Percentiles rank a stretch among this genome's conserved stretches.
Evolutionary conservation across 2,329 filamentous ascomycete species (phyloP).

Genomic region (Colletotrichum euphorbiae): DNA sequence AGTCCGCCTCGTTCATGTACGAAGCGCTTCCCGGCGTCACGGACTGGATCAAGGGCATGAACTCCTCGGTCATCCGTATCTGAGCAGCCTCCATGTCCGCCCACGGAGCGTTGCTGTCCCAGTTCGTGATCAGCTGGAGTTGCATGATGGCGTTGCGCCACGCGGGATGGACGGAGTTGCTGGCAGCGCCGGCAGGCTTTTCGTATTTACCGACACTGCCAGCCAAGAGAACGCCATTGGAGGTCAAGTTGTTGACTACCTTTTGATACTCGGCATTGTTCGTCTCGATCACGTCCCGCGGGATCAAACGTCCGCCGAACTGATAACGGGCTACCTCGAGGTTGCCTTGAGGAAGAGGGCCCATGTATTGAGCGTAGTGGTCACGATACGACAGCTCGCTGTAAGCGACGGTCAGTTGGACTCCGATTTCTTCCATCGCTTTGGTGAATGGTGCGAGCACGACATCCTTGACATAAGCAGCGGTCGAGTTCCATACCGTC

Average conservation of each 20-base stretch:
- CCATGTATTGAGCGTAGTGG: slow-evolving; percentile 51
- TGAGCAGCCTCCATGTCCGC: slow-evolving; percentile 45
- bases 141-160: slow-evolving; percentile 52
- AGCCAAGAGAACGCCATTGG: slow-evolving; percentile 47
- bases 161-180: slow-evolving; percentile 52
- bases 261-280: slow-evolving; percentile 46
- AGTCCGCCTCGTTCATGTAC: slow-evolving; percentile 66
- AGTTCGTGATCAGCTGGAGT: slow-evolving; percentile 46
- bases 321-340: slow-evolving; percentile 49
- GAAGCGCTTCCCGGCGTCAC: slow-evolving; percentile 56
- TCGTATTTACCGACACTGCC: slow-evolving; percentile 48
- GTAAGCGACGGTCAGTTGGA: slow-evolving; percentile 43
- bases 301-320: slow-evolving; percentile 52
- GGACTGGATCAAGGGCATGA: slow-evolving; percentile 47
- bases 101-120: slow-evolving; percentile 43
- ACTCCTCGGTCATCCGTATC: slow-evolving; percentile 46
- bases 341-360: slow-evolving; percentile 49
- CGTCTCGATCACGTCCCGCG: slow-evolving; percentile 47
- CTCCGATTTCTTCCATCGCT: slow-evolving; percentile 43
- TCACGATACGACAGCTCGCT: slow-evolving; percentile 48
- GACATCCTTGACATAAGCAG: slow-evolving; percentile 43
- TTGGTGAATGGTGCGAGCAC: slow-evolving; percentile 49
- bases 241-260: slow-evolving; percentile 47
- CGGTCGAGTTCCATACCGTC: slow-evolving; percentile 46
- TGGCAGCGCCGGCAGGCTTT: slow-evolving; percentile 45